Base-by-base conservation (phyloP, 2,329 filamentous ascomycete species). In the Leptographium wingfieldii region DNA sequence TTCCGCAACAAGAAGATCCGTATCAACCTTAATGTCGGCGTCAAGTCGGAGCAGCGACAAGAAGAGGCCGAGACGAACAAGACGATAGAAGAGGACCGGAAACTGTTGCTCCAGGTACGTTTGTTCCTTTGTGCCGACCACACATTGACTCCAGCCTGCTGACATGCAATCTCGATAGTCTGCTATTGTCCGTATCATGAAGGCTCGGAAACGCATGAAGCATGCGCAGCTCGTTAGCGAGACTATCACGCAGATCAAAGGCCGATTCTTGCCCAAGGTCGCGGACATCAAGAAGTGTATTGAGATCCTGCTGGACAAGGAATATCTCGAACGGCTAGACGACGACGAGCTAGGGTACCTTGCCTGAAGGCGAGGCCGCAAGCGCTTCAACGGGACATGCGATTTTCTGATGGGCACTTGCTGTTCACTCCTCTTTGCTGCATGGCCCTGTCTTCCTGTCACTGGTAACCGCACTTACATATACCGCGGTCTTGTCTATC, bases 1-100 rank as follows among this genome's bases (percentile, higher is more conserved):
- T 97, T 97, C 80, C 96, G 95, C 81, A 91, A 86, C 77, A 99
- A 99, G 81, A 99, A 97, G 80, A 86, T 96, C 67, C 91, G 95
- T 69, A 86, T 97, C 68, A 99, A 99, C 70, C 79, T 99, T 59
- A 99, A 99, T 73, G 86, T 97, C 59, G 87, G 86, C 60, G 92
- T 96, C 75, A 92, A 96, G 76, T 88, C 91, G 40, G 95, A 99
- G 75, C 87, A 92, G 70, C 97, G 96, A 80, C 89, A 94, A 65
- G 94, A 99, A 73, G 88, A 91, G 65, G 92, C 90, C 63, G 94
- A 99, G 71, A 99, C 94, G 7, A 95, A 97, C 79, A 99, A 99
- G 83, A 97, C 91, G 3, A 96, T 99, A 67, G 94, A 99, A 76
- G 94, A 99, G 74, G 94, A 99, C 72, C 84, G 94, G 63, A 97